Evolutionary conservation across 352 stramenopile genomes (phyloP).

Genomic region (Phytophthora fragariae): DNA sequence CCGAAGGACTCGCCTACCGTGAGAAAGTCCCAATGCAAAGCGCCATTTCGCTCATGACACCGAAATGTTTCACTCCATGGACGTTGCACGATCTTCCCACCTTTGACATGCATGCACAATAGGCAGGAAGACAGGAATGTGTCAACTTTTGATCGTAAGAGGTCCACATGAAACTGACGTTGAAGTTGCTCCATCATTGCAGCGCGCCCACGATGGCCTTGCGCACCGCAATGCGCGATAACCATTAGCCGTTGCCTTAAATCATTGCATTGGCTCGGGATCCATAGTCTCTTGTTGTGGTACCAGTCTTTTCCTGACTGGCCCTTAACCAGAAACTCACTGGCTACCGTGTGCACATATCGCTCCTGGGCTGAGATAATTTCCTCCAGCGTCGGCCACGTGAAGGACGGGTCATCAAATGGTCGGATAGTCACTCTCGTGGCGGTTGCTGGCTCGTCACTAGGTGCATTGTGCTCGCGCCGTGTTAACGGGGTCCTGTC

Average conservation of each 20-base stretch:
- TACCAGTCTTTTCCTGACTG: neutral
- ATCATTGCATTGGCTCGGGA: neutral
- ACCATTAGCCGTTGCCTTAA: neutral
- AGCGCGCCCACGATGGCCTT: neutral
- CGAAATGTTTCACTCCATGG: neutral
- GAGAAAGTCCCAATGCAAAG: neutral
- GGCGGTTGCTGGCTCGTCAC: neutral
- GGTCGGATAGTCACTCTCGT: neutral
- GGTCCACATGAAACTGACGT: neutral
- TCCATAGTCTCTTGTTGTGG: neutral
- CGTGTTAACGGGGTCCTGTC: conserved; percentile 13
- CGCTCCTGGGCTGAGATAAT: neutral
- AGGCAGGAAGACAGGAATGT: neutral
- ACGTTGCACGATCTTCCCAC: neutral
- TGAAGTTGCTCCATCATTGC: neutral
- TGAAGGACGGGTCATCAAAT: neutral
- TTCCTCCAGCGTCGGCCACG: neutral
- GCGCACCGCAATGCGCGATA: neutral
- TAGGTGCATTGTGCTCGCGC: neutral
- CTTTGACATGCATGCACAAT: neutral
- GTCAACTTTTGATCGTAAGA: neutral
- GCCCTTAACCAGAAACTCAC: neutral
- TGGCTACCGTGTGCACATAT: neutral
- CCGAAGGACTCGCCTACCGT: neutral
- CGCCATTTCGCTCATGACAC: neutral